Conservation (phyloP, 108 stramenopile species). For the Fragilaria crotonensis region DNA sequence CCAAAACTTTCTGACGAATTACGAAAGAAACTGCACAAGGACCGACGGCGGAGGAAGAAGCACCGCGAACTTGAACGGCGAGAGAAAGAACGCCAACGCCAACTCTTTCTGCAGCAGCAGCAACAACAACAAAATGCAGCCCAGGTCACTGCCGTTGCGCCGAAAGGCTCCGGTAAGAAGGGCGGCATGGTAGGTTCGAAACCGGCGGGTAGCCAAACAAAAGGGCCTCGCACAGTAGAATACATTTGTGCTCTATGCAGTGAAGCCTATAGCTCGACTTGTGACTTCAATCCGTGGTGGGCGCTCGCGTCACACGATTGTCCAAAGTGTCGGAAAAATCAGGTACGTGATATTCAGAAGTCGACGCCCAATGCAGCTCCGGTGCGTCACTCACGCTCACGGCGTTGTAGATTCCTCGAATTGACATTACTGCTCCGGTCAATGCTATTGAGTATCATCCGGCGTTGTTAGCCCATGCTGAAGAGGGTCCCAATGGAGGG, state of each 20-base stretch:
- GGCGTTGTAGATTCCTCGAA: conserved; percentile 52
- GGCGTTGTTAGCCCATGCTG: conserved; percentile 73
- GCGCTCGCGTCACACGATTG: conserved; percentile 67
- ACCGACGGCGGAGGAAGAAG: conserved; percentile 20
- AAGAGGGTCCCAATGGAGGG: conserved; percentile 34
- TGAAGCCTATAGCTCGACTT: conserved; percentile 59
- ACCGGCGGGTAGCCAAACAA: conserved; percentile 27
- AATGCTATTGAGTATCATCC: conserved; percentile 88
- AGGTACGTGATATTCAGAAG: conserved; percentile 29
- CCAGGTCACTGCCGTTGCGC: neutral
- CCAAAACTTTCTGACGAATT: conserved; percentile 19
- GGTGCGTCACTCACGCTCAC: neutral
- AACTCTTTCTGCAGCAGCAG: conserved; percentile 18
- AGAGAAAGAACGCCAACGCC: conserved; percentile 27
- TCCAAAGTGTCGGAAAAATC: conserved; percentile 77
- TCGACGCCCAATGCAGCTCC: neutral
- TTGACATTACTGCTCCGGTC: conserved; percentile 76
- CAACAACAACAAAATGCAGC: conserved; percentile 12
- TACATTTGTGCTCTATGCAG: conserved; percentile 80
- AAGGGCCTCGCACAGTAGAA: conserved; percentile 62
- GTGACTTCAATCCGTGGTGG: conserved; percentile 86
- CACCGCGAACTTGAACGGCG: conserved; percentile 14
- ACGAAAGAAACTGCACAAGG: conserved; percentile 11
- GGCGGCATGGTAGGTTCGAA: conserved; percentile 12
- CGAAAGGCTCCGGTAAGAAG: conserved; percentile 4